These are phyloP conservation scores for Claviceps pusilla DNA, from an alignment of 2,329 filamentous ascomycete species.

Conservation along the genomic window DNA sequence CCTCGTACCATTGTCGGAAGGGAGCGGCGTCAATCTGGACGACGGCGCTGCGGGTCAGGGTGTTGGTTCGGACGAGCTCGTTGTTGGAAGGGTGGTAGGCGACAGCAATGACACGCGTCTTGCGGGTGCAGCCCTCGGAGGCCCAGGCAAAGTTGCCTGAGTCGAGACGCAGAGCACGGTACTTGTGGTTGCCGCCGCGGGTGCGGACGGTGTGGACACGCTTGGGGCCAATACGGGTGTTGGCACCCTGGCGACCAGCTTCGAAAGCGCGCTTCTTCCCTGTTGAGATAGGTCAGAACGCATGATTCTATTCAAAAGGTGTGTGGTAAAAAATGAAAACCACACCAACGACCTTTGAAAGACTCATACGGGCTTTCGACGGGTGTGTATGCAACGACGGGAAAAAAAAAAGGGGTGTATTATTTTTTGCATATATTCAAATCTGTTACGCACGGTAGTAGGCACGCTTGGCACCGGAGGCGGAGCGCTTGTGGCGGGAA, in stretches of 20 bases:
- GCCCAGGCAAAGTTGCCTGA: slow-evolving; percentile 99
- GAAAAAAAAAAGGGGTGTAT: slow-evolving; percentile 5
- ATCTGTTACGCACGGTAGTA: slow-evolving; percentile 60
- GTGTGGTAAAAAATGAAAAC: not conserved
- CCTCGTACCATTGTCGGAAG: slow-evolving; percentile 99
- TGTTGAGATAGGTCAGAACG: slow-evolving; percentile 61
- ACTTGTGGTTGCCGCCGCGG: slow-evolving; percentile 98
- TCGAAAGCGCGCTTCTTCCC: slow-evolving; percentile 98
- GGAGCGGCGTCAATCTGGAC: slow-evolving; percentile 97
- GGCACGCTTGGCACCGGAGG: slow-evolving; percentile 94
- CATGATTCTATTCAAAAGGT: slow-evolving; percentile 28
- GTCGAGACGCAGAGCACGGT: slow-evolving; percentile 96
- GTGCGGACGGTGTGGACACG: slow-evolving; percentile 93
- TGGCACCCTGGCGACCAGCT: slow-evolving; percentile 97
- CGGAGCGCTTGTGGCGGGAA: slow-evolving; percentile 99
- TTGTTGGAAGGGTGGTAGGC: slow-evolving; percentile 99
- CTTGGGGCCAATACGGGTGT: slow-evolving; percentile 97
- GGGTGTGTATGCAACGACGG: slow-evolving; percentile 5
- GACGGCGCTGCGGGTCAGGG: slow-evolving; percentile 95
- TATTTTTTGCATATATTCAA: not conserved
- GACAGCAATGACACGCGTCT: slow-evolving; percentile 97
- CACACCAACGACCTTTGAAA: slow-evolving; percentile 1
- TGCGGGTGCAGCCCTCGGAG: slow-evolving; percentile 94
- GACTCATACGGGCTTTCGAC: slow-evolving; percentile 52
- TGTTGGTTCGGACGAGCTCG: slow-evolving; percentile 99